These are phyloP conservation scores for Podaxis sp. DNA, from an alignment of 768 basidiomycete genomes.

Conservation along the genomic window DNA sequence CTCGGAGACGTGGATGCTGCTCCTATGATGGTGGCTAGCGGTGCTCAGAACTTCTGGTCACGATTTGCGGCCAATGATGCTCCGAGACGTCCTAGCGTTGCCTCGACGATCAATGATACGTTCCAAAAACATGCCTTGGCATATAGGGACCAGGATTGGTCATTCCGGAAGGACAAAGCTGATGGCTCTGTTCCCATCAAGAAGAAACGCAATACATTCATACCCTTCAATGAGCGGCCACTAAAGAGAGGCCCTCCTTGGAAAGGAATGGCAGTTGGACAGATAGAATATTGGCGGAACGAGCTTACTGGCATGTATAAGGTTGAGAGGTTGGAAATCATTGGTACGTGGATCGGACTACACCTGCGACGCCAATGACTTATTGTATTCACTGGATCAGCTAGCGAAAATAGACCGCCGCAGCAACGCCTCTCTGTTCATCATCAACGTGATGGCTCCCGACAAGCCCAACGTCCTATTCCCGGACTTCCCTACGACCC, in stretches of 20 bases:
- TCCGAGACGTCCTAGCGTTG: constrained; percentile 8
- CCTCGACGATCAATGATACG: constrained; percentile 15
- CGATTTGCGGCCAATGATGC: constrained; percentile 5
- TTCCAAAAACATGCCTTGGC: constrained; percentile 13
- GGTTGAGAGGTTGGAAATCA: constrained; percentile 13
- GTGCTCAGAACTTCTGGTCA: not conserved
- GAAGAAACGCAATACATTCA: constrained; percentile 7
- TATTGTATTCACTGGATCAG: not conserved
- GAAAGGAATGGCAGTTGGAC: constrained; percentile 49
- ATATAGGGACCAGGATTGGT: constrained; percentile 25
- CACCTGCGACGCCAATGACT: not conserved
- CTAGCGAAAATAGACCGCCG: constrained; percentile 22
- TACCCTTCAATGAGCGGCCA: constrained; percentile 10
- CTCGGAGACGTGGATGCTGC: constrained; percentile 15
- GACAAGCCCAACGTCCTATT: constrained; percentile 1
- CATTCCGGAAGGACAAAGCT: constrained; percentile 21
- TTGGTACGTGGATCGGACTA: not conserved
- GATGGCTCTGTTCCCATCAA: not conserved
- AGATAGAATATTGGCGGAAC: constrained; percentile 69
- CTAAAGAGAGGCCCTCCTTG: constrained; percentile 27
- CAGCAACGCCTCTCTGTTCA: constrained; percentile 69
- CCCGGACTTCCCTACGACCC: constrained; percentile 40
- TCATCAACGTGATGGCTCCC: constrained; percentile 35
- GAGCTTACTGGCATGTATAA: constrained; percentile 61
- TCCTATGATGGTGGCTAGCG: not conserved